A percentile compares a stretch with the other conserved stretches of the same genome.
phyloP scores from a whole-genome alignment of 805 yeast species.

The Yarrowia keelungensis region DNA sequence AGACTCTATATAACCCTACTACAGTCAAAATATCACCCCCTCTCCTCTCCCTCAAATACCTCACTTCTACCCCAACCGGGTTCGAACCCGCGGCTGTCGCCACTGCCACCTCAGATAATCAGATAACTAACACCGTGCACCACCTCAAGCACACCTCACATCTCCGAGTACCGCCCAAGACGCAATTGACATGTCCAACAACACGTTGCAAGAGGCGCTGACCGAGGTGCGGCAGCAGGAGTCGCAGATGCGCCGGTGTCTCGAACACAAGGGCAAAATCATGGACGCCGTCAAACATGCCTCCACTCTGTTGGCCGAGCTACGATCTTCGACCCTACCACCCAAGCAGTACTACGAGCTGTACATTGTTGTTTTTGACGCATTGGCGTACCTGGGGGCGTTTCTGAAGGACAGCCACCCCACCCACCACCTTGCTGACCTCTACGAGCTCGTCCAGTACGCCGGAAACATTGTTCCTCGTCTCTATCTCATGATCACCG shows the following conservation, averaged over 20 bases:
- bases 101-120: conserved; percentile 34
- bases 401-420: conserved; percentile 73
- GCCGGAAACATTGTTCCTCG: conserved; percentile 91
- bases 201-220: conserved; percentile 49
- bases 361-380: conserved; percentile 83
- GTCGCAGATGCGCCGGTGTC: conserved; percentile 73
- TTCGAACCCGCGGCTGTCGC: conserved; percentile 1
- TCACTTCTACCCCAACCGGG: neutral
- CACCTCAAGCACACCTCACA: neutral
- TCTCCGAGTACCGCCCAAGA: neutral
- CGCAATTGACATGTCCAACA: conserved; percentile 31
- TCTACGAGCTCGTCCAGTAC: conserved; percentile 93
- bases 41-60: no score
- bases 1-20: no score
- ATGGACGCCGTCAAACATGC: conserved; percentile 91
- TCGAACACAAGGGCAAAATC: conserved; percentile 70
- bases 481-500: conserved; percentile 90
- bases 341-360: conserved; percentile 95
- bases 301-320: conserved; percentile 77
- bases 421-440: conserved; percentile 77
- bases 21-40: no score
- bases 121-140: neutral
- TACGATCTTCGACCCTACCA: conserved; percentile 73
- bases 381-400: conserved; percentile 69
- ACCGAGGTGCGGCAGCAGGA: conserved; percentile 71